Evolutionary conservation across 805 yeast genomes (phyloP).

Genomic region (Candida awuae): DNA sequence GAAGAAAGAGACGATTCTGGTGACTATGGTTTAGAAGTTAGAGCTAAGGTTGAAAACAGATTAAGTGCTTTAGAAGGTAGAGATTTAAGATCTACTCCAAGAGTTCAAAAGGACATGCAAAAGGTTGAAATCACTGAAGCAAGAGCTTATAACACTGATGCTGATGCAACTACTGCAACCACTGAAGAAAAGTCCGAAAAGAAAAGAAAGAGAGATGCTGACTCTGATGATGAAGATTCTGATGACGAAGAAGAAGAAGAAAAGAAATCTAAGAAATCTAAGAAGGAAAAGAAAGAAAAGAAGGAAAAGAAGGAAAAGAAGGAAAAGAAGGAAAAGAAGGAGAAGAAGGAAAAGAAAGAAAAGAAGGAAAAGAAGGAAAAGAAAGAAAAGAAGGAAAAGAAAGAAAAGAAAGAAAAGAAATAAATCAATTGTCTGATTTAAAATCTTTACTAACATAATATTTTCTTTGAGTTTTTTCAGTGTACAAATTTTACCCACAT

Average conservation of each 20-base stretch:
- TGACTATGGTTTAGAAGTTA: conserved; percentile 82
- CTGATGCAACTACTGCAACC: conserved; percentile 42
- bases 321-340: conserved; percentile 19
- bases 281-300: conserved; percentile 18
- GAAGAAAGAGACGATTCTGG: conserved; percentile 97
- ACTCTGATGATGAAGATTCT: conserved; percentile 22
- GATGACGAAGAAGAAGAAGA: conserved; percentile 19
- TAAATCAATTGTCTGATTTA: not conserved
- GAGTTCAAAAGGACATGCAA: conserved; percentile 72
- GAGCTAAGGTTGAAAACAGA: conserved; percentile 91
- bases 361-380: conserved; percentile 28
- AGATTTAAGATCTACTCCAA: conserved; percentile 84
- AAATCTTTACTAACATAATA: not conserved
- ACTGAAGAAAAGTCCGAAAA: conserved; percentile 14
- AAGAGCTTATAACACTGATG: conserved; percentile 88
- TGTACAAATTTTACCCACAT: not conserved
- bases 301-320: conserved; percentile 20
- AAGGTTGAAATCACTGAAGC: conserved; percentile 83
- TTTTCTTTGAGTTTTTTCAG: not conserved
- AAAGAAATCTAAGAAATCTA: conserved; percentile 18
- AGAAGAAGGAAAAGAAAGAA: conserved; percentile 28
- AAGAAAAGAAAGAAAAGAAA: conserved; percentile 12
- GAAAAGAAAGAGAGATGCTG: conserved; percentile 21
- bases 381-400: conserved; percentile 21
- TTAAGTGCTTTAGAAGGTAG: conserved; percentile 94